Evolutionary conservation across 345 rosid genomes (phyloP).

Genomic region (Bruguiera sexangula): DNA sequence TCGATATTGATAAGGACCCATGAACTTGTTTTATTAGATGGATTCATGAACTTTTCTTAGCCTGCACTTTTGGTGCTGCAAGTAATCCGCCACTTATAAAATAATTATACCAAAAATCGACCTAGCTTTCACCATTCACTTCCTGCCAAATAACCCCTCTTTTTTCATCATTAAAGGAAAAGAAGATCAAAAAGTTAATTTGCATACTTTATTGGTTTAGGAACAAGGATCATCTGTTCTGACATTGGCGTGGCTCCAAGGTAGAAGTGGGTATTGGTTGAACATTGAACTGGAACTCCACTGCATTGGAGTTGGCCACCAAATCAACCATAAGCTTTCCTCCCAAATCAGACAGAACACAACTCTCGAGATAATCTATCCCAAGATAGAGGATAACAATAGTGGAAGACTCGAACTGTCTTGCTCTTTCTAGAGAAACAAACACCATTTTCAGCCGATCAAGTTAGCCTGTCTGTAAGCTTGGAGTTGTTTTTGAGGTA

Average conservation of each 20-base stretch:
- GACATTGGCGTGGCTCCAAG: slow-evolving; percentile 13
- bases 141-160: background rate
- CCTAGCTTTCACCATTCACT: background rate
- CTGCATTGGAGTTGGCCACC: slow-evolving; percentile 45
- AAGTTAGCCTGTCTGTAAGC: too few species aligned
- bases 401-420: slow-evolving; percentile 5
- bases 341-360: slow-evolving; percentile 3
- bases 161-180: too few species aligned
- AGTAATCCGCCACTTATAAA: background rate
- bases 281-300: slow-evolving; percentile 10
- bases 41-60: slow-evolving; percentile 20
- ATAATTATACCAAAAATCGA: background rate
- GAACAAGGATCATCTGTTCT: background rate
- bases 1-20: slow-evolving; percentile 25
- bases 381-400: slow-evolving; percentile 15
- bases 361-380: slow-evolving; percentile 20
- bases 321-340: slow-evolving; percentile 28
- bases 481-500: slow-evolving; percentile 15
- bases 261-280: slow-evolving; percentile 23
- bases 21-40: slow-evolving; percentile 9
- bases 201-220: background rate
- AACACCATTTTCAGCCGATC: too few species aligned
- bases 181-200: too few species aligned
- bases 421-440: slow-evolving; percentile 20
- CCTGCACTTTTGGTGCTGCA: slow-evolving; percentile 10